Evolutionary conservation across 2,329 filamentous ascomycete species (phyloP).

Genomic region (Colletotrichum lentis): DNA sequence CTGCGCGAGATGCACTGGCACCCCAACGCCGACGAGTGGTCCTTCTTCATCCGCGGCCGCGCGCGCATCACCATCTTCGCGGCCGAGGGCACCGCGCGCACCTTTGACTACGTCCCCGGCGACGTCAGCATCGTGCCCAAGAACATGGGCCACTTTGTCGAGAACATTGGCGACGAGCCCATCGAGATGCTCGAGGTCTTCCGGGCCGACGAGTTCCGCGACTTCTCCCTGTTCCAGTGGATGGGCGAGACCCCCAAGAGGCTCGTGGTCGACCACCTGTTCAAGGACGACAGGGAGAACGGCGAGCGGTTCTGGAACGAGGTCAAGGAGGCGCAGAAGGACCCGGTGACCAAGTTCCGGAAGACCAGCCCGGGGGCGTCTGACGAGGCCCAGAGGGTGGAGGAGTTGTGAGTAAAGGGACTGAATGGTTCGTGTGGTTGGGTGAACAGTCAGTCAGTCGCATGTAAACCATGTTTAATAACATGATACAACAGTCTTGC

Average conservation of each 20-base stretch:
- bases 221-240: conserved; percentile 80
- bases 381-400: neutral
- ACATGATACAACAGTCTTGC: too few species aligned
- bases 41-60: conserved; percentile 76
- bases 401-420: conserved; percentile 13
- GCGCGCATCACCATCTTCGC: conserved; percentile 80
- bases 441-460: neutral
- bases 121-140: conserved; percentile 80
- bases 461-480: too few species aligned
- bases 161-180: conserved; percentile 80
- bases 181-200: conserved; percentile 81
- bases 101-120: conserved; percentile 78
- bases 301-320: conserved; percentile 69
- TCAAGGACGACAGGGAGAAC: conserved; percentile 66
- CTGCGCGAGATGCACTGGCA: conserved; percentile 87
- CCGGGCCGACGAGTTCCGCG: conserved; percentile 73
- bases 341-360: conserved; percentile 54
- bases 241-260: conserved; percentile 74
- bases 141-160: conserved; percentile 83
- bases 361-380: too few species aligned
- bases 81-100: conserved; percentile 72
- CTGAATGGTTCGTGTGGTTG: neutral
- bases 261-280: conserved; percentile 72
- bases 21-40: conserved; percentile 81
- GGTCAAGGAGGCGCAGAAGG: conserved; percentile 69